Percentiles rank a stretch among this genome's conserved stretches.
phyloP scores from a whole-genome alignment of 495 filamentous ascomycete genomes.

The Daldinia bambusicola region DNA sequence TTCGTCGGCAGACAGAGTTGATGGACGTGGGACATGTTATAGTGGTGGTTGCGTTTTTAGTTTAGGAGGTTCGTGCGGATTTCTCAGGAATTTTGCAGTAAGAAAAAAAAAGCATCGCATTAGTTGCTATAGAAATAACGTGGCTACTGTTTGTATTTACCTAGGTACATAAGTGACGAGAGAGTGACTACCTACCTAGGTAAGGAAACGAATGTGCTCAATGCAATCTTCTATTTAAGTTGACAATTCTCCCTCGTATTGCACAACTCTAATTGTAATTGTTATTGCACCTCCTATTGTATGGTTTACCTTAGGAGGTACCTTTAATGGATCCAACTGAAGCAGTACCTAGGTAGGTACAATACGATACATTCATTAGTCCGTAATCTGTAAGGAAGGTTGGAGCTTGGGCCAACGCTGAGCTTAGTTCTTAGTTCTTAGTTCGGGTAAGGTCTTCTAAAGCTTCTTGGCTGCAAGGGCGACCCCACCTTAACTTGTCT shows the following conservation, averaged over 20 bases:
- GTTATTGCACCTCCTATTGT: no score
- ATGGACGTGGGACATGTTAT: slow-evolving; percentile 28
- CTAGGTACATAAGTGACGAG: no score
- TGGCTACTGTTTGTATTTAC: neutral
- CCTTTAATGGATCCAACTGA: neutral
- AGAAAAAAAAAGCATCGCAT: slow-evolving; percentile 44
- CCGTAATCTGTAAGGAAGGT: neutral
- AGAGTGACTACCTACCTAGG: no score
- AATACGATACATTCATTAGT: neutral
- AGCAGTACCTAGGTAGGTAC: slow-evolving; percentile 3
- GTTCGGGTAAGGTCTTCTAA: neutral
- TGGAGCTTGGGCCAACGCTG: slow-evolving; percentile 28
- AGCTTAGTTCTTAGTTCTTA: slow-evolving; percentile 6
- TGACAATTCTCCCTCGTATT: no score
- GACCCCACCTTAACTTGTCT: slow-evolving; percentile 27
- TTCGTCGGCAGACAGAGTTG: slow-evolving; percentile 32
- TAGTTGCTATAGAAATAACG: slow-evolving; percentile 9
- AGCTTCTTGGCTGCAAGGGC: slow-evolving; percentile 22
- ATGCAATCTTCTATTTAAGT: no score
- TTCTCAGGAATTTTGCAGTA: slow-evolving; percentile 43
- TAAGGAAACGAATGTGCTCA: no score
- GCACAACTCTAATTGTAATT: no score
- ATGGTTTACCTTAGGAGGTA: neutral
- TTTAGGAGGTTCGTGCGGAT: slow-evolving; percentile 40
- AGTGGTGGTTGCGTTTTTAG: slow-evolving; percentile 22